Conservation (phyloP, 2,329 filamentous ascomycete species). For the Aspergillus sp. region DNA sequence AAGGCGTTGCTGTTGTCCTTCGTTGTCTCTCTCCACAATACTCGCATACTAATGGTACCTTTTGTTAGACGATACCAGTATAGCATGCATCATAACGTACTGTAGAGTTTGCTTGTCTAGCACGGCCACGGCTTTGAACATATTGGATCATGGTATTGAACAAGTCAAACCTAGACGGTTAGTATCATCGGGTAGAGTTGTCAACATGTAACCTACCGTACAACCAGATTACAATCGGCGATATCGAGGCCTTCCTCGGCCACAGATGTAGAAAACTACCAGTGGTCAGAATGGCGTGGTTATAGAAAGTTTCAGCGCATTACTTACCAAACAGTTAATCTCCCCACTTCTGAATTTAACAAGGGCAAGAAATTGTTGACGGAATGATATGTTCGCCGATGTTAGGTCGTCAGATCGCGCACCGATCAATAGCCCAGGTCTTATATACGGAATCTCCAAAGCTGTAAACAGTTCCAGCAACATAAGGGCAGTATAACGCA, state of each 20-base stretch:
- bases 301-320: neutral
- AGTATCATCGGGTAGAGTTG: neutral
- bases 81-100: slow-evolving; percentile 21
- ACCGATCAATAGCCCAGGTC: slow-evolving; percentile 65
- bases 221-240: slow-evolving; percentile 64
- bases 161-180: slow-evolving; percentile 68
- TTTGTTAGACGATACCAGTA: neutral
- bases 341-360: slow-evolving; percentile 61
- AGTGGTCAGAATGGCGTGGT: slow-evolving; percentile 10
- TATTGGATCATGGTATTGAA: slow-evolving; percentile 92
- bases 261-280: slow-evolving; percentile 62
- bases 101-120: slow-evolving; percentile 72
- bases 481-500: slow-evolving; percentile 73
- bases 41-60: slow-evolving; percentile 61
- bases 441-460: slow-evolving; percentile 60
- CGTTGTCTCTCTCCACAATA: slow-evolving; percentile 75
- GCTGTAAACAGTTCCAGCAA: slow-evolving; percentile 66
- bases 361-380: slow-evolving; percentile 72
- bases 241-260: slow-evolving; percentile 68
- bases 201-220: slow-evolving; percentile 38
- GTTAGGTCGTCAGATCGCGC: slow-evolving; percentile 51
- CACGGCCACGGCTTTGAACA: slow-evolving; percentile 86
- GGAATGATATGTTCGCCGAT: slow-evolving; percentile 66
- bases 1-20: slow-evolving; percentile 59
- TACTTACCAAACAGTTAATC: slow-evolving; percentile 54